phyloP scores from a whole-genome alignment of 2,329 filamentous ascomycete species.

The Gyromitra esculenta region DNA sequence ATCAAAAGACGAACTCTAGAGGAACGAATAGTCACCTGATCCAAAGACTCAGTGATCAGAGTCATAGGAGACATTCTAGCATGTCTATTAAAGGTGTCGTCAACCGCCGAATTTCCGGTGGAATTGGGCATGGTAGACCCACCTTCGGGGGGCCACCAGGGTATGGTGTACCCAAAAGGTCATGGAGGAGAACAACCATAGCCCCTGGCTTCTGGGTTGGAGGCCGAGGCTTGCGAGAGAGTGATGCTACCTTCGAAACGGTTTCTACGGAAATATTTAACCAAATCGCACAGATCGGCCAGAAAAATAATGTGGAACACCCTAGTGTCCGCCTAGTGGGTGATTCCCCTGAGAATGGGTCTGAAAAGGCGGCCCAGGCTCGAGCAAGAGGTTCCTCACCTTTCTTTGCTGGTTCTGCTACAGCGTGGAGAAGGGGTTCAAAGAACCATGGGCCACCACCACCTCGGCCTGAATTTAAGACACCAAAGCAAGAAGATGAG shows the following conservation, averaged over 20 bases:
- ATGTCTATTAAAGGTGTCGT: conserved; percentile 16
- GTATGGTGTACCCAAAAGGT: conserved; percentile 49
- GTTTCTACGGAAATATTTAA: conserved; percentile 53
- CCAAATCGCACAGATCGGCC: conserved; percentile 42
- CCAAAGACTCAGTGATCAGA: conserved; percentile 23
- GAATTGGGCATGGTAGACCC: conserved; percentile 35
- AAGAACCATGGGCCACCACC: conserved; percentile 26
- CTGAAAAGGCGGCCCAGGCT: conserved; percentile 28
- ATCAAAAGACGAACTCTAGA: conserved; percentile 20
- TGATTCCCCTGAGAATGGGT: conserved; percentile 35
- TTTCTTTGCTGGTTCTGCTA: conserved; percentile 47
- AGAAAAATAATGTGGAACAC: conserved; percentile 40
- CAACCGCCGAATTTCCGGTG: conserved; percentile 28
- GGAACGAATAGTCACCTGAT: conserved; percentile 21
- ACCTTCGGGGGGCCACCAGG: conserved; percentile 48
- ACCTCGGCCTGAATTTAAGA: conserved; percentile 18
- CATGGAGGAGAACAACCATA: conserved; percentile 48
- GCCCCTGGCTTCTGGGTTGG: conserved; percentile 45
- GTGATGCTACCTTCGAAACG: conserved; percentile 52
- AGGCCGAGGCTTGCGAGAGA: conserved; percentile 47
- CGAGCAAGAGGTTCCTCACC: conserved; percentile 48
- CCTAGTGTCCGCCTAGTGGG: conserved; percentile 48
- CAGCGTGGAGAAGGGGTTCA: conserved; percentile 44
- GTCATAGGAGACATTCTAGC: conserved; percentile 37
- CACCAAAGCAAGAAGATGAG: conserved; percentile 19